A percentile compares a stretch with the other conserved stretches of the same genome.
phyloP scores from a whole-genome alignment of 2,329 filamentous ascomycete genomes.

The Fusarium napiforme region DNA sequence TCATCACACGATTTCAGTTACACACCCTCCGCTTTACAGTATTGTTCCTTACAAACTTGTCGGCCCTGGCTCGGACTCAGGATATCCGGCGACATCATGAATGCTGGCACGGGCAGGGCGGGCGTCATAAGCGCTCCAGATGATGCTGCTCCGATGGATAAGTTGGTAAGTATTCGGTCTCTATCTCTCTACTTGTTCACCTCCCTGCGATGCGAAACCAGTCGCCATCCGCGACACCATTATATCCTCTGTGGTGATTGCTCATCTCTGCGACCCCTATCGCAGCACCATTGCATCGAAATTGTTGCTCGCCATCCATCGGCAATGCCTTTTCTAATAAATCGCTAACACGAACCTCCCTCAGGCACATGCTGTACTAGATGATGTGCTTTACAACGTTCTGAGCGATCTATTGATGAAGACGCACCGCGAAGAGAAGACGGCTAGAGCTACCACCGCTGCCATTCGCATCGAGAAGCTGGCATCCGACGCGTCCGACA shows the following conservation, averaged over 20 bases:
- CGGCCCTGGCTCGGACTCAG: constrained; percentile 42
- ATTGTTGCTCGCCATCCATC: neutral
- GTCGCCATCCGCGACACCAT: constrained; percentile 4
- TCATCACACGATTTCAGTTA: constrained; percentile 51
- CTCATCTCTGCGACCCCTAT: constrained; percentile 27
- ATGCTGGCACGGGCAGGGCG: constrained; percentile 63
- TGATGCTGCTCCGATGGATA: constrained; percentile 65
- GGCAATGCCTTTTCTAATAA: constrained; percentile 1
- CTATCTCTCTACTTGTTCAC: constrained; percentile 5
- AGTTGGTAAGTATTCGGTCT: constrained; percentile 62
- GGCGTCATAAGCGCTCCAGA: constrained; percentile 66
- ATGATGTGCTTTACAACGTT: constrained; percentile 80
- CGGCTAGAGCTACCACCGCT: constrained; percentile 73
- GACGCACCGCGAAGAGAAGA: constrained; percentile 82
- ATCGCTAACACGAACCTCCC: constrained; percentile 31
- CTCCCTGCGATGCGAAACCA: constrained; percentile 26
- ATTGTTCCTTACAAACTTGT: constrained; percentile 35
- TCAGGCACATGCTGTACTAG: constrained; percentile 73
- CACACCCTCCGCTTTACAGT: constrained; percentile 44
- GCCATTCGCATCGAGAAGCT: constrained; percentile 73
- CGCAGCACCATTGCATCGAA: constrained; percentile 7
- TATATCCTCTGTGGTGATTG: constrained; percentile 10
- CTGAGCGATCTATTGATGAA: constrained; percentile 79
- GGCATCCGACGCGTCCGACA: constrained; percentile 65
- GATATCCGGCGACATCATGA: constrained; percentile 48